Base-by-base conservation (phyloP, 2,329 filamentous ascomycete genomes). In the Stachybotrys elegans region DNA sequence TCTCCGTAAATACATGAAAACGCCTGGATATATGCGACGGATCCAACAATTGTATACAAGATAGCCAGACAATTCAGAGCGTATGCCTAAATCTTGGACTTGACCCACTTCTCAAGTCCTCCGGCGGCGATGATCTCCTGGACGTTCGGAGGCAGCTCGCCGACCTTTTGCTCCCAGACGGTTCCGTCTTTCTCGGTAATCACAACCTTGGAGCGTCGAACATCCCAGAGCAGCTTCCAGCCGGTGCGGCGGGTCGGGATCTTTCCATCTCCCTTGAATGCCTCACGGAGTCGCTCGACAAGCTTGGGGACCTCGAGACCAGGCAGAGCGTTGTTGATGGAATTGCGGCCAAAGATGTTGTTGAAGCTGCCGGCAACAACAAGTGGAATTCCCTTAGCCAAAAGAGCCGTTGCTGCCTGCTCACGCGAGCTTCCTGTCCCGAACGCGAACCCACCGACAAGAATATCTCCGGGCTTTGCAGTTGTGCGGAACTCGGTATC, bases 391-490 rank as follows among this genome's bases (percentile, higher is more conserved):
- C 84, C 66, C 66, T 84, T 88, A 14, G 89, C 88, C 1, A 95
- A 72, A 44, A 95, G 85, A 1, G 90, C 85, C 0, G 92, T 96
- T 0, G 91, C 91, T 6, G 89, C 89, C 63, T 95, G 62, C 63
- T 96, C 91, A 43, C 91, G 73, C 1, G 83, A 89, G 45, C 73
- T 81, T 16, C 90, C 90, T 52, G 83, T 89, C 39, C 92, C 92
- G 59, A 96, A 95, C 71, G 94, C 95, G 71, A 83, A 93, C 23
- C 90, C 90, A 0, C 83, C 69, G 1, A 96, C 90, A 1, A 96
- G 77, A 43, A 96, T 88, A 56, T 97, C 91, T 40, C 81, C 82
- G 0, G 78, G 60, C 51, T 77, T 76, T 37, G 86, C 83, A 27
- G 83, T 71, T 1, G 67, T 63, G 9, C 73, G 64, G 61, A 96